Evolutionary conservation across 1,139 yeast genomes (phyloP).

Genomic region (Pichia inconspicua): DNA sequence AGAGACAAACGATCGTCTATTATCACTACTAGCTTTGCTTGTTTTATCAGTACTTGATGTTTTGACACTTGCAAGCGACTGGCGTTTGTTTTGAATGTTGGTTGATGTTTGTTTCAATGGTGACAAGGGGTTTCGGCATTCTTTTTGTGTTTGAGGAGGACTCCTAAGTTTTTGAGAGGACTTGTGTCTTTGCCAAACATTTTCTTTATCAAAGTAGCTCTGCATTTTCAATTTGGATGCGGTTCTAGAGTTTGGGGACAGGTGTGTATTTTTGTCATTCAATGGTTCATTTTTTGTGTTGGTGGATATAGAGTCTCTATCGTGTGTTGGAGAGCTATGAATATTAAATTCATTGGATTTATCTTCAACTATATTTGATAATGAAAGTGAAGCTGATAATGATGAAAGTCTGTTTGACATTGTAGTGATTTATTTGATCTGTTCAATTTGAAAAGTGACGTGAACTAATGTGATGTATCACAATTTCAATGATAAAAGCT

Average conservation of each 20-base stretch:
- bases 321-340: background rate
- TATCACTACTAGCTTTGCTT: background rate
- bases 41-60: background rate
- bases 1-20: background rate
- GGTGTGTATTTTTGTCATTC: background rate
- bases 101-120: background rate
- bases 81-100: background rate
- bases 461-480: background rate
- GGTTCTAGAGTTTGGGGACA: background rate
- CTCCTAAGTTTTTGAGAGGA: background rate
- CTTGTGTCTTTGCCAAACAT: background rate
- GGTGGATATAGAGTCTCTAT: background rate
- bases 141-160: background rate
- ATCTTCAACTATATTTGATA: constrained; percentile 17
- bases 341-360: background rate
- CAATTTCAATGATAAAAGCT: background rate
- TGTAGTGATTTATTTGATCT: background rate
- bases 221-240: constrained; percentile 10
- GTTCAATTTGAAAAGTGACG: background rate
- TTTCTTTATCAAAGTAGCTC: constrained; percentile 11
- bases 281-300: background rate
- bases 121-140: background rate
- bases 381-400: constrained; percentile 7
- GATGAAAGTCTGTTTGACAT: constrained; percentile 6
- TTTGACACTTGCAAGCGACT: background rate